Conservation (phyloP, 495 filamentous ascomycete genomes). For the Aspergillus haitiensis region DNA sequence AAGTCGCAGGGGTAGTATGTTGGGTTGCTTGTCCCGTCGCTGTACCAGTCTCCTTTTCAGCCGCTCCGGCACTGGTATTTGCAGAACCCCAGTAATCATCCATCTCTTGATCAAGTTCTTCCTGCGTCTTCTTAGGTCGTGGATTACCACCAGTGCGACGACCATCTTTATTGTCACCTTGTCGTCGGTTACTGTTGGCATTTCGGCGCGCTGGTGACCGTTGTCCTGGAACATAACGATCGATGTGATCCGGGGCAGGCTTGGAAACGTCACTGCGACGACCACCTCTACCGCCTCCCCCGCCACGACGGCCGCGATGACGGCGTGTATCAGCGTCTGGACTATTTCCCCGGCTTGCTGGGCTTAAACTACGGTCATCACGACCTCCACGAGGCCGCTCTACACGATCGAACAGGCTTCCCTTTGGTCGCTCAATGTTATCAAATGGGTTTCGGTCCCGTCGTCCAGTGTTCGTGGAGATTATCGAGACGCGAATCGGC, state of each 20-base stretch:
- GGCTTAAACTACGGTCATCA: conserved; percentile 44
- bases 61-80: conserved; percentile 34
- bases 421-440: conserved; percentile 63
- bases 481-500: conserved; percentile 75
- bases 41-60: conserved; percentile 25
- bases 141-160: conserved; percentile 44
- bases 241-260: conserved; percentile 69
- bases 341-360: conserved; percentile 33
- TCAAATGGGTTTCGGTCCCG: conserved; percentile 53
- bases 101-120: conserved; percentile 95
- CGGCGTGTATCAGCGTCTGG: conserved; percentile 30
- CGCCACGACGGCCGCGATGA: conserved; percentile 42
- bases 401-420: conserved; percentile 75
- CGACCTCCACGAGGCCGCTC: conserved; percentile 42
- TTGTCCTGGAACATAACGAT: conserved; percentile 78
- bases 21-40: conserved; percentile 18
- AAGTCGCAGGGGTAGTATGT: conserved; percentile 26
- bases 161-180: conserved; percentile 41
- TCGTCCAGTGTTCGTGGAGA: conserved; percentile 54
- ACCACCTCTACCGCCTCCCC: conserved; percentile 30
- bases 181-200: conserved; percentile 52
- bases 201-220: conserved; percentile 38
- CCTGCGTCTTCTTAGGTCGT: conserved; percentile 83
- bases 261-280: conserved; percentile 67
- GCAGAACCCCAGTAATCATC: conserved; percentile 77